A percentile compares a stretch with the other conserved stretches of the same genome.
These are phyloP conservation scores for Amphicarpaea edgeworthii DNA, from an alignment of 306 rosid genomes.

Conservation along the genomic window DNA sequence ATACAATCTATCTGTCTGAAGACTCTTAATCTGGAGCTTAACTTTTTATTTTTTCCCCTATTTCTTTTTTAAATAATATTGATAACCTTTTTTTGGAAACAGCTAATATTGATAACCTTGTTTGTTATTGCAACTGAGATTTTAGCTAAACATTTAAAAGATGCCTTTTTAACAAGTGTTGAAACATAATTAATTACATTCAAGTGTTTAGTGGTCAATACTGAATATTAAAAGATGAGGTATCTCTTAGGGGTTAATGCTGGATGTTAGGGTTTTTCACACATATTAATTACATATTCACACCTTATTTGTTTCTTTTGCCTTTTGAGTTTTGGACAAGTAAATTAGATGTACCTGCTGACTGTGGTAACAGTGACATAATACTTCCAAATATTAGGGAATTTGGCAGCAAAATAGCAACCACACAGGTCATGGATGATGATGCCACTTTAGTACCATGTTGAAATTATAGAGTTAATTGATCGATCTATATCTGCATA, in stretches of 20 bases:
- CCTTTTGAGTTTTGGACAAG: slow-evolving; percentile 6
- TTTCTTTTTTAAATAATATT: slow-evolving; percentile 16
- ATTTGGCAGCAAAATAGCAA: background rate
- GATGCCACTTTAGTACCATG: background rate
- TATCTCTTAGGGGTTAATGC: slow-evolving; percentile 24
- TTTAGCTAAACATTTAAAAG: slow-evolving; percentile 28
- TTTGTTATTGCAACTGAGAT: slow-evolving; percentile 28
- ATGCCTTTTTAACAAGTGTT: background rate
- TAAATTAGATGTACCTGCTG: slow-evolving; percentile 11
- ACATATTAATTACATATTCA: slow-evolving; percentile 23
- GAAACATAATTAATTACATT: slow-evolving; percentile 25
- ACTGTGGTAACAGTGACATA: background rate
- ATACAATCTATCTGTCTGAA: slow-evolving; percentile 27
- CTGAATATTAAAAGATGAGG: slow-evolving; percentile 24
- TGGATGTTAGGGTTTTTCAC: slow-evolving; percentile 6
- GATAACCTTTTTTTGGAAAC: slow-evolving; percentile 3
- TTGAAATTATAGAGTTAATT: slow-evolving; percentile 3
- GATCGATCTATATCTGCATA: slow-evolving; percentile 41
- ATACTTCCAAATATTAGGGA: slow-evolving; percentile 2
- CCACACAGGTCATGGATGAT: background rate
- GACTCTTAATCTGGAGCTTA: slow-evolving; percentile 30
- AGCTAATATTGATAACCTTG: slow-evolving; percentile 26
- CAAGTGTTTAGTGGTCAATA: background rate
- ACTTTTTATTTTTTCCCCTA: background rate
- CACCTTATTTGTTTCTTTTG: background rate